Base-by-base conservation (phyloP, 257 asterid genomes). In the Nemophila menziesii region DNA sequence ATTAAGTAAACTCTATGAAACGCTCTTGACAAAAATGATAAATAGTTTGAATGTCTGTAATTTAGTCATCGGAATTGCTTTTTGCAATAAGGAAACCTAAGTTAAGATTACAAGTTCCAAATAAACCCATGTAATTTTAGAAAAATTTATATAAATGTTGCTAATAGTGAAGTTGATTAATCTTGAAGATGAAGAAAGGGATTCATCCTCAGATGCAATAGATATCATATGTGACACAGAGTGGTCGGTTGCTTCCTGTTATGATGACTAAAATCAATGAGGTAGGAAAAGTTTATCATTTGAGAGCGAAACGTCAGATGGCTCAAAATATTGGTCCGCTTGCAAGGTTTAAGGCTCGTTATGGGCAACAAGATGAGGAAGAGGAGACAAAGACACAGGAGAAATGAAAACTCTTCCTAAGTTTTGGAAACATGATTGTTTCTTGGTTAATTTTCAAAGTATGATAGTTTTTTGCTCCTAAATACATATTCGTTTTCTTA, bases 321-420 rank as follows among this genome's bases (percentile, higher is more conserved):
- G 36, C 36, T 29, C 36, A 29, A 13, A 29, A 13, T 29, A 13
- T 29, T 29, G 36, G 36, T 29, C 36, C 8, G 36, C 8, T 29
- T 29, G 36, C 36, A 29, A 29, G 12, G 36, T 29, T 29, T 29
- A 29, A 29, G 12, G 12, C 12, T 29, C 36, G 36, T 29, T 29
- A 29, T 7, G 36, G 36, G 7, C 36, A 29, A 13, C 36, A 29
- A 13, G 36, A n/a, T n/a, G n/a, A 29, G 36, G 36, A 29, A 29
- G 36, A 29, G 36, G 36, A 29, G 12, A 29, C 36, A 29, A 13
- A 29, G 12, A 29, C 36, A 2, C 36, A 7, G 33, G 65, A 52
- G 22, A 69, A 66, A 39, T 60, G 56, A 57, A 24, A 11, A 8
- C 8, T 41, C 15, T 39, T 16, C 34, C 22, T 5, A n/a, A n/a